A percentile compares a stretch with the other conserved stretches of the same genome.
phyloP scores from a whole-genome alignment of 768 basidiomycete species.

The Mycena galericulata region DNA sequence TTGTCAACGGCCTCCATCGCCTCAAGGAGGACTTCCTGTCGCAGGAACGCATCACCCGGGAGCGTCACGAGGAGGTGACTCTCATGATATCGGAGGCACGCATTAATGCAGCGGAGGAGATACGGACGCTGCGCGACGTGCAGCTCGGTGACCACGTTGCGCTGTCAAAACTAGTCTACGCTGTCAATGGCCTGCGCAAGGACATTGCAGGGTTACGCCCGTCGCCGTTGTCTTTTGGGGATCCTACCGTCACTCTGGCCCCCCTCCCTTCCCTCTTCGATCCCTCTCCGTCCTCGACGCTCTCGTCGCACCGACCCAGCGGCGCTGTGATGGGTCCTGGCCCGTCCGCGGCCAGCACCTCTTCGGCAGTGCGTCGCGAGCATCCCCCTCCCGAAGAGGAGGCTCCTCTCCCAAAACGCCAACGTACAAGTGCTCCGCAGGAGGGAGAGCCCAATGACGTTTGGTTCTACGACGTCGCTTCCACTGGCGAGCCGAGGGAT shows the following conservation, averaged over 20 bases:
- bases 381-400: slow-evolving; percentile 51
- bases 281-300: not conserved
- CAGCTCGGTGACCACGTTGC: not conserved
- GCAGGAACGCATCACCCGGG: not conserved
- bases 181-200: not conserved
- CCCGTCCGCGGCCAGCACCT: not conserved
- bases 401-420: slow-evolving; percentile 52
- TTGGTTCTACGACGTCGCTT: slow-evolving; percentile 8
- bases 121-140: not conserved
- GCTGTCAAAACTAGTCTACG: not conserved
- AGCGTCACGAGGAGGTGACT: not conserved
- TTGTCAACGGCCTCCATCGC: not conserved
- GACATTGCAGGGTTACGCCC: not conserved
- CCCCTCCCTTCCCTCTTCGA: not conserved
- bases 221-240: no score
- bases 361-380: not conserved
- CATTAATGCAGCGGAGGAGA: not conserved
- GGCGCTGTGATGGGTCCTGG: not conserved
- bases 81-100: not conserved
- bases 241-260: not conserved
- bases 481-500: not conserved
- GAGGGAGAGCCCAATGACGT: not conserved
- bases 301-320: not conserved
- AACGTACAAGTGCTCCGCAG: slow-evolving; percentile 30
- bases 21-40: not conserved